Percentiles rank a stretch among this genome's conserved stretches.
phyloP scores from a whole-genome alignment of 306 rosid genomes.

The Trifolium repens region DNA sequence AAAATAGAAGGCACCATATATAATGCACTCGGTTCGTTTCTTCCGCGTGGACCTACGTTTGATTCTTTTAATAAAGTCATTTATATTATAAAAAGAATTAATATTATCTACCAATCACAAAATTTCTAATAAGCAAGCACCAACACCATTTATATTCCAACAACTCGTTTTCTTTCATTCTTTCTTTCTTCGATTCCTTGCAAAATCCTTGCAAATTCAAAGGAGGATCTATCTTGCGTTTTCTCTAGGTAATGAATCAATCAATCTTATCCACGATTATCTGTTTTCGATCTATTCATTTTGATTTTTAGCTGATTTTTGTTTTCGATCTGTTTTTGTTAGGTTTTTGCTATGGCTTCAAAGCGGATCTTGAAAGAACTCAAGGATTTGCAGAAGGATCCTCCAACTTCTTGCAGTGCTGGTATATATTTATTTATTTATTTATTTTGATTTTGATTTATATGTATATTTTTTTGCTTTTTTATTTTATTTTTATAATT shows the following conservation, averaged over 20 bases:
- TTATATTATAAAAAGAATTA: background rate
- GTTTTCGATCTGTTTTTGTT: slow-evolving; percentile 8
- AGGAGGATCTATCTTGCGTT: slow-evolving; percentile 42
- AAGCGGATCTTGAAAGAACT: slow-evolving; percentile 92
- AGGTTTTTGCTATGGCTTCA: slow-evolving; percentile 72
- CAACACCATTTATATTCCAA: background rate
- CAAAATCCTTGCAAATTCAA: slow-evolving; percentile 5
- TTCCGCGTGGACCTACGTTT: too few relatives aligned
- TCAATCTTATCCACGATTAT: background rate
- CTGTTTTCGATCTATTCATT: background rate
- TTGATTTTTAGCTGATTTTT: slow-evolving; percentile 28
- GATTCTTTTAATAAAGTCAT: too few relatives aligned
- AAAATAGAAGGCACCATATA: too few relatives aligned
- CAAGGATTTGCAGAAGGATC: slow-evolving; percentile 92
- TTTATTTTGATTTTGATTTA: background rate
- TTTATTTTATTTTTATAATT: background rate
- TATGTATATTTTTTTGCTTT: background rate
- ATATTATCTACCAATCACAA: slow-evolving; percentile 10
- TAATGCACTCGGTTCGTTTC: too few relatives aligned
- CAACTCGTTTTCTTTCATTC: background rate
- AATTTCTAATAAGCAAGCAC: background rate
- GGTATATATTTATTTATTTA: slow-evolving; percentile 43
- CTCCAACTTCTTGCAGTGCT: slow-evolving; percentile 89
- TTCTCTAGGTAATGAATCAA: slow-evolving; percentile 32
- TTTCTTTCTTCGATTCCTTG: background rate